These are phyloP conservation scores for Coffea canephora DNA, from an alignment of 257 asterid genomes.

Conservation along the genomic window DNA sequence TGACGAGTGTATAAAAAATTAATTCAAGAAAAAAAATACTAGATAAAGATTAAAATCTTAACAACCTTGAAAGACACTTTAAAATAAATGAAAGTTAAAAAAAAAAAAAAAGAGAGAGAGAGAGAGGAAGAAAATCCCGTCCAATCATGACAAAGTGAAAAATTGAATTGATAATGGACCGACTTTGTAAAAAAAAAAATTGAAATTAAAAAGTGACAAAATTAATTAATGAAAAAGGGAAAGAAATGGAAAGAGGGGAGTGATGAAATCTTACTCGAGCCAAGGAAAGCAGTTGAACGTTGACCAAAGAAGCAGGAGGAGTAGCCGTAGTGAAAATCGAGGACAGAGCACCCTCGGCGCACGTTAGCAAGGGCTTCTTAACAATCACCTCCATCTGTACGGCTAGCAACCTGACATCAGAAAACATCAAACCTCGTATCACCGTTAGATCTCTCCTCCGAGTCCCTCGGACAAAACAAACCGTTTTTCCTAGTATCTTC, in stretches of 20 bases:
- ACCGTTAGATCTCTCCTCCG: conserved; percentile 34
- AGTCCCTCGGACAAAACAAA: conserved; percentile 8
- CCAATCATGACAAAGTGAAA: not conserved
- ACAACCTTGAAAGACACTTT: not conserved
- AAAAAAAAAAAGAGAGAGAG: not conserved
- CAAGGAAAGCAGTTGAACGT: conserved; percentile 33
- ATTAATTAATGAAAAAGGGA: not conserved
- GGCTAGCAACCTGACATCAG: conserved; percentile 28
- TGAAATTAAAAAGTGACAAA: not conserved
- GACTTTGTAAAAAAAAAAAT: not conserved
- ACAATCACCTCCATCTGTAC: conserved; percentile 50
- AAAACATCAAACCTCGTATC: not conserved
- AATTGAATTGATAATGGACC: not conserved
- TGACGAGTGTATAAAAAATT: too few species aligned
- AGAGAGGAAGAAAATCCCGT: not conserved
- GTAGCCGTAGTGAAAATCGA: conserved; percentile 18
- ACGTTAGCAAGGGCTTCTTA: conserved; percentile 46
- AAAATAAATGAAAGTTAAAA: not conserved
- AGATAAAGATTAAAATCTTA: not conserved
- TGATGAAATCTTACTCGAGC: conserved; percentile 26
- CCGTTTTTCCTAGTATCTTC: not conserved
- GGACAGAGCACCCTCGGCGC: conserved; percentile 39
- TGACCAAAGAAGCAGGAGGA: conserved; percentile 15
- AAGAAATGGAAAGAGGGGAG: too few species aligned
- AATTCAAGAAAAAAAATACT: not conserved